Percentiles rank a stretch among this genome's conserved stretches.
Evolutionary conservation across 192 early-diverging fungal species (phyloP).

Genomic region (Mortierella antarctica): DNA sequence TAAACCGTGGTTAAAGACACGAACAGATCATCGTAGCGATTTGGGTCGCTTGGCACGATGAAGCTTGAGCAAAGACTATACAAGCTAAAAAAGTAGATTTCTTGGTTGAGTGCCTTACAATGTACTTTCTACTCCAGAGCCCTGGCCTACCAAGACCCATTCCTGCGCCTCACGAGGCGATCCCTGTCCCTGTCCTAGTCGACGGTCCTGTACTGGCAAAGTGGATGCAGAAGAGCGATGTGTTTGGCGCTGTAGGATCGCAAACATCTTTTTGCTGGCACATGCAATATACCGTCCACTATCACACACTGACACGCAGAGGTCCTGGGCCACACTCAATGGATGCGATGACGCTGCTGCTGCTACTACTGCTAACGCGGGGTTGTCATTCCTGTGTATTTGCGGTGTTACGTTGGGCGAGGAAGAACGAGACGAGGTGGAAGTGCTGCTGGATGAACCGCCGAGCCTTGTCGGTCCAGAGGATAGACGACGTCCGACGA

Average conservation of each 20-base stretch:
- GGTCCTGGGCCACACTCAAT: constrained; percentile 44
- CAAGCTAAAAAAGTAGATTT: no score
- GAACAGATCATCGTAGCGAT: no score
- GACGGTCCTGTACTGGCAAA: background rate
- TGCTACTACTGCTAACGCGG: background rate
- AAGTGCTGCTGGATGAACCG: constrained; percentile 4
- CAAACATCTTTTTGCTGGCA: constrained; percentile 49
- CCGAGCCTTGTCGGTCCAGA: background rate
- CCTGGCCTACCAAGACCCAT: constrained; percentile 57
- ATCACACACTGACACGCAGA: constrained; percentile 38
- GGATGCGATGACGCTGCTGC: constrained; percentile 10
- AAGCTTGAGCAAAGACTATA: no score
- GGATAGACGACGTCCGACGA: no score
- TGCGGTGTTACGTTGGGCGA: background rate
- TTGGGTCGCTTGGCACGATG: no score
- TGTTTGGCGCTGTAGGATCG: constrained; percentile 24
- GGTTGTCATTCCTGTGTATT: background rate
- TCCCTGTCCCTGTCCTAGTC: background rate
- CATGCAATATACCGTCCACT: constrained; percentile 46
- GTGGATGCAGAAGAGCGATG: background rate
- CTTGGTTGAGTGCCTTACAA: constrained; percentile 36
- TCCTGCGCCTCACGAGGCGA: constrained; percentile 4
- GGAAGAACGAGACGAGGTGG: background rate
- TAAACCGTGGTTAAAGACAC: no score
- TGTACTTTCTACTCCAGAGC: constrained; percentile 54